Evolutionary conservation across 139 green algal genomes (phyloP).

Genomic region (Closterium sp.): DNA sequence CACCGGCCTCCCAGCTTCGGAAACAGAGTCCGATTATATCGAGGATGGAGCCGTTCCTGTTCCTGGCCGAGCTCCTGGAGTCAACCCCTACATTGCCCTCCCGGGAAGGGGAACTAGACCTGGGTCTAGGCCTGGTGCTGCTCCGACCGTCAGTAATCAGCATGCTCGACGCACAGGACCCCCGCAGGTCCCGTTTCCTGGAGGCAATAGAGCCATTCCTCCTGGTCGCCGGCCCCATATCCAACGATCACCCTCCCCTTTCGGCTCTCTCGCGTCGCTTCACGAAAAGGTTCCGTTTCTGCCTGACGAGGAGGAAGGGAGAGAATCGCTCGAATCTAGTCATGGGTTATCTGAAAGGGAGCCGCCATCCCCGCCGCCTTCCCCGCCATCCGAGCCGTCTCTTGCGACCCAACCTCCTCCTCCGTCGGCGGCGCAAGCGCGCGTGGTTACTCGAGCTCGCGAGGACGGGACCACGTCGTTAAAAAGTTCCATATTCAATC

Average conservation of each 20-base stretch:
- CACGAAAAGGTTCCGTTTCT: not conserved
- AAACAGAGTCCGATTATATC: not conserved
- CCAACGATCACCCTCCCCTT: not conserved
- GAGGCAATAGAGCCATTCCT: not conserved
- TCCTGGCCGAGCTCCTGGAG: not conserved
- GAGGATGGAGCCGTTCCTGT: not conserved
- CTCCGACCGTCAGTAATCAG: not conserved
- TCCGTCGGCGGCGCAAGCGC: not conserved
- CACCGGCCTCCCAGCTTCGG: not conserved
- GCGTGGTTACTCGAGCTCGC: not conserved
- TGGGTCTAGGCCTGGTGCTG: not conserved
- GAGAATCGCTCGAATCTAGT: not conserved
- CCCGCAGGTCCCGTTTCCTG: not conserved
- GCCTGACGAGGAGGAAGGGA: not conserved
- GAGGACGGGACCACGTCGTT: constrained; percentile 6
- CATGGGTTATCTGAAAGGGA: not conserved
- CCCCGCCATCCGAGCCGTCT: not conserved
- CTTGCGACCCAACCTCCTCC: not conserved
- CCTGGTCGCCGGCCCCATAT: not conserved
- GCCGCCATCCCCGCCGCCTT: not conserved
- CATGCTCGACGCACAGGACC: not conserved
- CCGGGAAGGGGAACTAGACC: not conserved
- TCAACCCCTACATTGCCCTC: not conserved
- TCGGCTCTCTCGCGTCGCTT: not conserved
- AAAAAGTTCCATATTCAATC: constrained; percentile 4